Evolutionary conservation across 441 rosid genomes (phyloP).

Genomic region (Adansonia gregorii): DNA sequence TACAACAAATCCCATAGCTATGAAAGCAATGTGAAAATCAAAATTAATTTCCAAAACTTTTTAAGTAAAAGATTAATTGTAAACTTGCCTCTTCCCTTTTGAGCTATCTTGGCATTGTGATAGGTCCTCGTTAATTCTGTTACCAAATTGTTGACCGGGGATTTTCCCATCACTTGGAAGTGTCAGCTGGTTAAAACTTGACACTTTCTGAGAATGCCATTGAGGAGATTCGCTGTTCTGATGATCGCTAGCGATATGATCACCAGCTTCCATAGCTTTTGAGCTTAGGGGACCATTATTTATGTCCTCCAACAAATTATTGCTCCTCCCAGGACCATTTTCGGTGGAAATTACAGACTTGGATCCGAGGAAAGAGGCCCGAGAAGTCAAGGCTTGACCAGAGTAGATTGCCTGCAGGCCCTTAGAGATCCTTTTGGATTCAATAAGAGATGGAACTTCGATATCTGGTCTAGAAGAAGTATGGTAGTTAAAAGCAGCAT

Average conservation of each 20-base stretch:
- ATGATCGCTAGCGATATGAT: background rate
- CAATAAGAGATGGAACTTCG: too few species aligned
- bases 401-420: too few species aligned
- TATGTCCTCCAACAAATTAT: too few species aligned
- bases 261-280: too few species aligned
- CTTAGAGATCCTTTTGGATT: too few species aligned
- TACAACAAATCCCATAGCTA: background rate
- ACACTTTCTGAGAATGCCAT: slow-evolving; percentile 19
- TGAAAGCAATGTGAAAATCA: background rate
- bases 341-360: background rate
- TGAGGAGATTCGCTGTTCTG: slow-evolving; percentile 19
- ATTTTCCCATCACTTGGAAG: slow-evolving; percentile 25
- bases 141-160: slow-evolving; percentile 25
- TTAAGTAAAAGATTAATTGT: background rate
- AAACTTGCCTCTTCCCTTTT: slow-evolving; percentile 38
- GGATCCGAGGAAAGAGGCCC: too few species aligned
- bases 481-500: slow-evolving; percentile 14
- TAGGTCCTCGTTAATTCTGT: slow-evolving; percentile 22
- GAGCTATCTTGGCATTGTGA: slow-evolving; percentile 36
- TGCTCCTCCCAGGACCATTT: slow-evolving; percentile 4
- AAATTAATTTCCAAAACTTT: background rate
- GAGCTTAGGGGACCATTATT: too few species aligned
- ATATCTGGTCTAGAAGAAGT: background rate
- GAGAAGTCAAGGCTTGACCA: too few species aligned
- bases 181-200: slow-evolving; percentile 29